Conservation (phyloP, 805 yeast genomes). For the Metschnikowia noctiluminum region DNA sequence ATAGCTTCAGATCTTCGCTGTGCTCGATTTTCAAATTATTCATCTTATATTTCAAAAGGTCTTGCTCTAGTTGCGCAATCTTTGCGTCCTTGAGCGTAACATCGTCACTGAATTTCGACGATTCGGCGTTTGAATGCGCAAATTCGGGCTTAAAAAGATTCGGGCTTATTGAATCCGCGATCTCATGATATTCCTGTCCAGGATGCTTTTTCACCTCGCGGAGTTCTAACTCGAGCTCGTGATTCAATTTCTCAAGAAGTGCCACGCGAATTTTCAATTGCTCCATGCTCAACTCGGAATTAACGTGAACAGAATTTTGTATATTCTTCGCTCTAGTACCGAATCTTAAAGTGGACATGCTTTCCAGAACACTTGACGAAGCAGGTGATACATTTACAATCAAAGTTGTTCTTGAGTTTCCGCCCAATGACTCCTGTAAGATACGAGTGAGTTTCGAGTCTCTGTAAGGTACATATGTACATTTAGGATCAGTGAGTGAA, state of each 20-base stretch:
- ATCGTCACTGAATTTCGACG: slow-evolving; percentile 8
- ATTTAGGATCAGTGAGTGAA: slow-evolving; percentile 66
- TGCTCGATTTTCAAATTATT: slow-evolving; percentile 27
- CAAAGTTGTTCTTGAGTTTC: slow-evolving; percentile 73
- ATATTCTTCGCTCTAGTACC: slow-evolving; percentile 71
- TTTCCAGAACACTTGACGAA: slow-evolving; percentile 53
- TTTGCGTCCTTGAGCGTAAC: slow-evolving; percentile 14
- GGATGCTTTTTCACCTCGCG: not conserved
- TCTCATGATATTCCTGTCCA: not conserved
- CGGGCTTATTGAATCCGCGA: too few species aligned
- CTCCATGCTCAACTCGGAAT: slow-evolving; percentile 52
- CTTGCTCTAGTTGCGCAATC: slow-evolving; percentile 17
- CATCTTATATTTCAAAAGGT: slow-evolving; percentile 16
- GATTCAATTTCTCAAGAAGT: slow-evolving; percentile 34
- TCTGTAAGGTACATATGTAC: slow-evolving; percentile 67
- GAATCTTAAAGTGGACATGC: slow-evolving; percentile 68
- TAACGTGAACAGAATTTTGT: slow-evolving; percentile 61
- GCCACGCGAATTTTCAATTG: slow-evolving; percentile 43
- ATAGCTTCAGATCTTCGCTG: slow-evolving; percentile 47
- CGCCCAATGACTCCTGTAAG: slow-evolving; percentile 76
- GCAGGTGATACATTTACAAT: slow-evolving; percentile 74
- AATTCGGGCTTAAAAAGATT: too few species aligned
- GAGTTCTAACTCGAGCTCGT: slow-evolving; percentile 42
- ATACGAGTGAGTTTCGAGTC: slow-evolving; percentile 78
- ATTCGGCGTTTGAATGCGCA: not conserved